These are phyloP conservation scores for Fulvia fulva DNA, from an alignment of 2,329 filamentous ascomycete genomes.

Conservation along the genomic window DNA sequence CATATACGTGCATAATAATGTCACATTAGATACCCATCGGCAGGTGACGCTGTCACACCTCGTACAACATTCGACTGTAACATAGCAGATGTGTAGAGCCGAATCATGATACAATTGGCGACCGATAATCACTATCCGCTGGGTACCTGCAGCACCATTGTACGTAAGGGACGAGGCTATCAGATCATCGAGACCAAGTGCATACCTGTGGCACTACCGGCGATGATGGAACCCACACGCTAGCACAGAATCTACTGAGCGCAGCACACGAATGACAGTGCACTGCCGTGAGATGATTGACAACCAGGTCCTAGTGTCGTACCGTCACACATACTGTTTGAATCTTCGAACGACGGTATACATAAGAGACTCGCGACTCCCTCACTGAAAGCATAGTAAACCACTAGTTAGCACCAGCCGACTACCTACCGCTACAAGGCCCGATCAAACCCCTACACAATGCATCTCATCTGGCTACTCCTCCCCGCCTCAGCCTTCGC, in stretches of 20 bases:
- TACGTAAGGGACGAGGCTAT: not conserved
- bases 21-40: constrained; percentile 13
- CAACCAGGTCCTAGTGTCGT: not conserved
- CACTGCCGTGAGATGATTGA: not conserved
- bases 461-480: not conserved
- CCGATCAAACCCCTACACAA: not conserved
- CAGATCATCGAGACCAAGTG: not conserved
- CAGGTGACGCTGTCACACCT: not conserved
- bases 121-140: not conserved
- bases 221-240: not conserved
- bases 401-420: not conserved
- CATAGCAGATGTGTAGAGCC: constrained; percentile 9
- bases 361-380: no score
- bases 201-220: not conserved
- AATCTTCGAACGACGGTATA: not conserved
- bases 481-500: not conserved
- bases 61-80: not conserved
- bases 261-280: not conserved
- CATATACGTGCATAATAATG: not conserved
- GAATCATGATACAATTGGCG: not conserved
- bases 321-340: not conserved
- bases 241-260: not conserved
- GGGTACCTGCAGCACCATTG: not conserved
- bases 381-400: no score
- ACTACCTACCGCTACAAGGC: not conserved